Base-by-base conservation (phyloP, 2,329 filamentous ascomycete species). In the Cercospora zeina region DNA sequence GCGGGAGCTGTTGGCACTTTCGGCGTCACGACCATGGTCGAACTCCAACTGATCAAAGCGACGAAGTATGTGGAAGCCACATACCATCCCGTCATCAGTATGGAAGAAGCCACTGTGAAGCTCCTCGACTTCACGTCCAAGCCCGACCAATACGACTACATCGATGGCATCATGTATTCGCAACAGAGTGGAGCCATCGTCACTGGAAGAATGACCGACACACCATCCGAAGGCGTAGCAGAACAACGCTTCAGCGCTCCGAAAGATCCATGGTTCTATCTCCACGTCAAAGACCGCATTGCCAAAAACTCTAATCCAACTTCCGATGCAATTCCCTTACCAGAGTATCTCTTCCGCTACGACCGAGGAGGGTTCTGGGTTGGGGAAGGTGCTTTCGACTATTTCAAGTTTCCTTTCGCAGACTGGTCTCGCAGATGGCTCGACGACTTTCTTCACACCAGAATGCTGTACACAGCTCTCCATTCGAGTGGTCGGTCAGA, bases 311-410 rank as follows among this genome's bases (percentile, higher is more conserved):
- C 71, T 73, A 63, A 82, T 77, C 13, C 74, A 73, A 62, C 62
- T 14, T 65, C 74, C 59, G 86, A 89, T 62, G 83, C 83, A 61
- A 81, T 89, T 1, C 86, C 86, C 0, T 68, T 89, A 0, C 76
- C 77, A 1, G 87, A 89, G 70, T 90, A 90, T 73, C 82, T 89
- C 62, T 90, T 90, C 75, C 83, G 87, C 14, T 89, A 88, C 75
- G 87, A 90, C 72, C 82, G 87, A 36, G 87, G 86, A 51, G 86
- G 83, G 2, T 89, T 89, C 76, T 90, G 87, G 87, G 83, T 84
- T 3, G 87, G 83, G 9, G 77, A 77, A 21, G 84, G 86, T 61
- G 84, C 86, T 1, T 89, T 87, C 74, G 73, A 77, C 21, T 89
- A 89, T 74, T 89, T 89, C 73, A 70, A 81, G 36, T 83, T 81